These are phyloP conservation scores for Cucumis cinereus DNA, from an alignment of 306 rosid species.

Conservation along the genomic window DNA sequence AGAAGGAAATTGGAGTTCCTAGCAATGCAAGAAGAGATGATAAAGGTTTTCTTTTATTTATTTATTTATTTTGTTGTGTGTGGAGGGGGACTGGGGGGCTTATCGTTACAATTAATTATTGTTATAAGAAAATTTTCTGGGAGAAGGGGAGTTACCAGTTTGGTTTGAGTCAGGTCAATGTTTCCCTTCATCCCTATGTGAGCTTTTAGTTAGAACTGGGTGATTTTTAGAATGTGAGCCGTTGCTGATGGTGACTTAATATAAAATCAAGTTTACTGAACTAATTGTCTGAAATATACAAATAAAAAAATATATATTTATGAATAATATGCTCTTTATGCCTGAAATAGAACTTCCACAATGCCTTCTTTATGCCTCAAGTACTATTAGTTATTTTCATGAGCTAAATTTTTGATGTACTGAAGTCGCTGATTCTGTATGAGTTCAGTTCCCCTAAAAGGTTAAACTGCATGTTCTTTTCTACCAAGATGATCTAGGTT, in stretches of 20 bases:
- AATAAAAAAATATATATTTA: too few relatives aligned
- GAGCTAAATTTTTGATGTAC: background rate
- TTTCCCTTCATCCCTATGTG: background rate
- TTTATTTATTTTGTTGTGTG: background rate
- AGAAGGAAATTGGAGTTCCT: conserved; percentile 89
- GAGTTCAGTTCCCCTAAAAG: background rate
- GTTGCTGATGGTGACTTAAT: background rate
- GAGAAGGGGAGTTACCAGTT: background rate
- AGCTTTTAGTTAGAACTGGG: background rate
- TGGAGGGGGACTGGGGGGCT: background rate
- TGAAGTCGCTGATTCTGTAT: background rate
- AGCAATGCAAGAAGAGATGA: conserved; percentile 86
- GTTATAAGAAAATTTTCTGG: background rate
- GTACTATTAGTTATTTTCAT: background rate
- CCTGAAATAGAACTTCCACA: background rate
- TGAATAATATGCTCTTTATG: background rate
- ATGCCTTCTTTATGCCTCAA: background rate
- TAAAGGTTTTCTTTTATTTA: conserved; percentile 41
- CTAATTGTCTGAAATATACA: background rate
- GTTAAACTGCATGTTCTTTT: background rate
- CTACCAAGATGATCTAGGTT: background rate
- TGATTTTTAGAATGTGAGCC: background rate
- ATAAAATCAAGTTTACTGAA: background rate
- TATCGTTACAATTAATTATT: background rate
- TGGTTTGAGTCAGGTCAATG: background rate